Conservation (phyloP, 1,284 basidiomycete species). For the Austropuccinia psidii region DNA sequence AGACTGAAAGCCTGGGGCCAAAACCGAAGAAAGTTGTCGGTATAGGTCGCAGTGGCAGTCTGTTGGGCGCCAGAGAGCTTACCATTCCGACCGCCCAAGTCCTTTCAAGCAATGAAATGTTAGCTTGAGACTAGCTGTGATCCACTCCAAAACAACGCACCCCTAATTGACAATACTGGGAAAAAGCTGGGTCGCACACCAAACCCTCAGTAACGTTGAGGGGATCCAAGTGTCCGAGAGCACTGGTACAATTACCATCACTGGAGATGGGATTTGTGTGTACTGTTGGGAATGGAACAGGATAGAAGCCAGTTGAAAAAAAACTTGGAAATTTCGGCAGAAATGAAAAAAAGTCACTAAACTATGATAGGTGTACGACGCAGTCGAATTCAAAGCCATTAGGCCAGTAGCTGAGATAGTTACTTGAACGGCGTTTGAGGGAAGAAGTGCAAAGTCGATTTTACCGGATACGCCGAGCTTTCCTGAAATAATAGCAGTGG, state of each 20-base stretch:
- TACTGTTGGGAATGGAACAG: conserved; percentile 19
- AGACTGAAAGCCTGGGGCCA: conserved; percentile 42
- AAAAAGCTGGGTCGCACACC: conserved; percentile 41
- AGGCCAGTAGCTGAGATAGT: conserved; percentile 16
- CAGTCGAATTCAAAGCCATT: conserved; percentile 12
- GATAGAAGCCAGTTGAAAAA: not conserved
- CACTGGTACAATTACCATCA: conserved; percentile 40
- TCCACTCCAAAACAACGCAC: not conserved
- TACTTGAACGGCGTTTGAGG: conserved; percentile 14
- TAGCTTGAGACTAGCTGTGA: not conserved
- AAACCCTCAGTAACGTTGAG: conserved; percentile 40
- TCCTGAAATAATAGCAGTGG: conserved; percentile 11
- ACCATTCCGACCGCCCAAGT: conserved; percentile 44
- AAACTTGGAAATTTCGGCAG: not conserved
- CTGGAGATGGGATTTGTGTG: conserved; percentile 41
- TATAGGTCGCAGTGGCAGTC: conserved; percentile 35
- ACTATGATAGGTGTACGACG: conserved; percentile 31
- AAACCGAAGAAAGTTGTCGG: conserved; percentile 42
- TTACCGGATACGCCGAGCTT: conserved; percentile 10
- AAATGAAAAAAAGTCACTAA: not conserved
- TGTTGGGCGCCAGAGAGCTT: conserved; percentile 39
- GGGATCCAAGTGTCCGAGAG: conserved; percentile 42
- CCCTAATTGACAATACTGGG: conserved; percentile 43
- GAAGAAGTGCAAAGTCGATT: conserved; percentile 10
- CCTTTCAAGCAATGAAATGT: conserved; percentile 16